Evolutionary conservation across 495 filamentous ascomycete species (phyloP).

Genomic region (Neurospora sp.): DNA sequence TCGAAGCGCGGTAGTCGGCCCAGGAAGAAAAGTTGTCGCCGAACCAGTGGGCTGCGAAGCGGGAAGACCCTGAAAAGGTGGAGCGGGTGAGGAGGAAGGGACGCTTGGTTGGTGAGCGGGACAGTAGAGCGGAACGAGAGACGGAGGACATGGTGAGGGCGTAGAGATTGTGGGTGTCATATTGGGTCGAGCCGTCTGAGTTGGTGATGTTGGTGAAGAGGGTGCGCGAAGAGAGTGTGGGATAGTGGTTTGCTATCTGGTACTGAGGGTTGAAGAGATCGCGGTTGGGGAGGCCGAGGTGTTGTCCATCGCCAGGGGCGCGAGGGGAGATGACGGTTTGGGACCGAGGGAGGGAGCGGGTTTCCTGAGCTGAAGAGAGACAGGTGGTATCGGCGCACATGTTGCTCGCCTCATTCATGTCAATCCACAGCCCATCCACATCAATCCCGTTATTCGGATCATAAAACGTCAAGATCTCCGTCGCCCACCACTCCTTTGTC

Average conservation of each 20-base stretch:
- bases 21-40: constrained; percentile 74
- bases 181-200: constrained; percentile 56
- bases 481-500: constrained; percentile 62
- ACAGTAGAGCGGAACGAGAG: constrained; percentile 54
- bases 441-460: constrained; percentile 53
- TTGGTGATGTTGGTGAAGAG: constrained; percentile 67
- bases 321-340: background rate
- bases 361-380: background rate
- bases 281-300: constrained; percentile 48
- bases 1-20: constrained; percentile 61
- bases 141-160: constrained; percentile 71
- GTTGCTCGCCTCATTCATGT: constrained; percentile 51
- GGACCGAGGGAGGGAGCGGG: background rate
- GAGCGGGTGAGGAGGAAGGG: constrained; percentile 65
- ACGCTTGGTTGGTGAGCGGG: constrained; percentile 50
- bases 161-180: constrained; percentile 80
- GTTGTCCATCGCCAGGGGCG: background rate
- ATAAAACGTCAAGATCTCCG: constrained; percentile 64
- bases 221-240: constrained; percentile 57
- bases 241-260: constrained; percentile 57
- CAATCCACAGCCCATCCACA: constrained; percentile 82
- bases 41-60: constrained; percentile 76
- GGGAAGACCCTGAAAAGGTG: constrained; percentile 49
- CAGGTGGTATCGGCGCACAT: constrained; percentile 16
- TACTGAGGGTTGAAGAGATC: constrained; percentile 65